Conservation (phyloP, 2,329 filamentous ascomycete species). For the Alternaria triticina region DNA sequence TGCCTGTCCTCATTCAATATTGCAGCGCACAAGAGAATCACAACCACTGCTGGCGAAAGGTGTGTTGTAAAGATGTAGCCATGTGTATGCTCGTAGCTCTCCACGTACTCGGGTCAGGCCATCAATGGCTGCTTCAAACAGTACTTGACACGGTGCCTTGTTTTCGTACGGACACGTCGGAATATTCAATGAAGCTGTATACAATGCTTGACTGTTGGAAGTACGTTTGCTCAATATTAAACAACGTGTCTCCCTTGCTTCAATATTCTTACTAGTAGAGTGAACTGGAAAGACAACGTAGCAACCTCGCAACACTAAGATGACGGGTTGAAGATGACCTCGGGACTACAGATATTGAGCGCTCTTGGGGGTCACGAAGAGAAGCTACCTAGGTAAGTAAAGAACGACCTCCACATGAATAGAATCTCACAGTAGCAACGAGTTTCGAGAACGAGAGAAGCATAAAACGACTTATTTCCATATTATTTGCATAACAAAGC, state of each 20-base stretch:
- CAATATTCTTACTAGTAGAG: not conserved
- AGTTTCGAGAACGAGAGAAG: not conserved
- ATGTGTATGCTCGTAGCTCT: not conserved
- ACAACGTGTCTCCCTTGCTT: not conserved
- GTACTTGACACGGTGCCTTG: not conserved
- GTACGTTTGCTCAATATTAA: not conserved
- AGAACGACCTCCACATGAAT: not conserved
- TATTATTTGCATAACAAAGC: too few relatives aligned
- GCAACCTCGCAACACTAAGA: not conserved
- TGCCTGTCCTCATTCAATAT: not conserved
- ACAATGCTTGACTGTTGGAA: not conserved
- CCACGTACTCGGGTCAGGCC: not conserved
- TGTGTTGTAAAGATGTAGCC: not conserved
- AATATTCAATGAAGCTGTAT: not conserved
- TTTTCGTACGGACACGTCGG: not conserved
- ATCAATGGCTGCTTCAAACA: not conserved
- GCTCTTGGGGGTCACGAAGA: not conserved
- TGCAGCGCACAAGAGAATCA: not conserved
- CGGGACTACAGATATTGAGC: not conserved
- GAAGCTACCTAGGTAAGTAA: not conserved
- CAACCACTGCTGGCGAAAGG: not conserved
- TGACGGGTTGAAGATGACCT: not conserved
- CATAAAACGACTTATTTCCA: too few relatives aligned
- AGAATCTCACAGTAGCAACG: not conserved
- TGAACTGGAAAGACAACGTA: fast-evolving